Base-by-base conservation (phyloP, 345 rosid genomes). In the Theobroma cacao region DNA sequence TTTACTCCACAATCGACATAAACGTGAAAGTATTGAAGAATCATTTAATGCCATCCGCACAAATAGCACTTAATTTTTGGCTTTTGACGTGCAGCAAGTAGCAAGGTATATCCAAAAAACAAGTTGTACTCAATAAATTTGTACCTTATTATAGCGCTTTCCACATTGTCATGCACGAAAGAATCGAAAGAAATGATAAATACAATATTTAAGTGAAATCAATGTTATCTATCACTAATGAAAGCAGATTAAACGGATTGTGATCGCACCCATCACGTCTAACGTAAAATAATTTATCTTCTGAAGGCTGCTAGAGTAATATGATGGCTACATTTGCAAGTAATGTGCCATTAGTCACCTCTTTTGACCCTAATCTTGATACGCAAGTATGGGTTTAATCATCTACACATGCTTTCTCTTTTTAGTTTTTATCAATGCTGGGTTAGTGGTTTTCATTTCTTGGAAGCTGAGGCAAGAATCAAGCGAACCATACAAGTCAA, bases 391-490 rank as follows among this genome's bases (percentile, higher is more conserved):
- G 45, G 45, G 48, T 53, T 68, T 62, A 18, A 8, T 36, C 14
- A 28, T 69, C 30, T 69, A 20, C 1, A 22, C 7, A 11, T 5
- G 38, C 4, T 0, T 36, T 22, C 60, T 22, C 18, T 24, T 30
- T 26, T 75, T 26, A n/a, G n/a, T n/a, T n/a, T n/a, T n/a, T n/a
- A n/a, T 28, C 5, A 5, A 26, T 34, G 7, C 3, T 33, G 24
- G 45, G 68, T n/a, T n/a, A n/a, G n/a, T n/a, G n/a, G 14, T 34
- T 59, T 30, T 65, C 62, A 14, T 50, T 77, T 77, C 75, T 69
- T 69, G 43, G 45, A 68, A 55, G 67, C 14, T 48, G 38, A 22
- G 63, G 50, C 69, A 26, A 60, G 3, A 64, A 64, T 76, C n/a
- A 17, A 63, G 0, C 3, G 10, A 62, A 31, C 3, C 31, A 52